Evolutionary conservation across 2,329 filamentous ascomycete genomes (phyloP).

Genomic region (Aspergillus proliferans): DNA sequence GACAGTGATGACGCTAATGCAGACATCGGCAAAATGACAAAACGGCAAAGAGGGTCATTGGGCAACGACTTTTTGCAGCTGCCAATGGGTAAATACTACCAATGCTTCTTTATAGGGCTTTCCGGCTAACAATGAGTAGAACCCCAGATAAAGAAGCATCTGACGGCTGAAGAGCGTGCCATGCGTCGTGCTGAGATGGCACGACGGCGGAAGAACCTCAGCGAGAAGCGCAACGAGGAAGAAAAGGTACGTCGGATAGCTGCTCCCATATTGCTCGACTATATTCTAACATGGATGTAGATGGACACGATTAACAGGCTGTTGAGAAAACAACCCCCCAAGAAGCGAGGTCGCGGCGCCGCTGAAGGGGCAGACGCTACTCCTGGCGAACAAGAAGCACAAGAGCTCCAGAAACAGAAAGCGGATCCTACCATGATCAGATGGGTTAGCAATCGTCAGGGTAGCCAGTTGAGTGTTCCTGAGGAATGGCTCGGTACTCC

Average conservation of each 20-base stretch:
- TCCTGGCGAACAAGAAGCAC: slow-evolving; percentile 33
- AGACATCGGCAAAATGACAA: slow-evolving; percentile 61
- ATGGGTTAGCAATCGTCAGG: slow-evolving; percentile 39
- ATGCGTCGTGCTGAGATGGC: slow-evolving; percentile 71
- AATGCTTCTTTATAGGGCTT: slow-evolving; percentile 10
- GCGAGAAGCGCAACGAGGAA: slow-evolving; percentile 71
- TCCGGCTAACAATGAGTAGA: slow-evolving; percentile 36
- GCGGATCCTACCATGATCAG: slow-evolving; percentile 41
- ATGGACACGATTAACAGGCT: slow-evolving; percentile 63
- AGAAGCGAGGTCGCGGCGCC: slow-evolving; percentile 46
- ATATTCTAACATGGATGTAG: slow-evolving; percentile 25
- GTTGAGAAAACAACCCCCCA: slow-evolving; percentile 61
- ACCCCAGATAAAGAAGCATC: slow-evolving; percentile 65
- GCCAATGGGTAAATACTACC: slow-evolving; percentile 47
- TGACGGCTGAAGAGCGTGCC: slow-evolving; percentile 66
- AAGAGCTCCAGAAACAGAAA: slow-evolving; percentile 33
- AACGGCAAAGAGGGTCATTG: slow-evolving; percentile 59
- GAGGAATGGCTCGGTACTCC: slow-evolving; percentile 44
- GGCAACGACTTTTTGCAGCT: slow-evolving; percentile 47
- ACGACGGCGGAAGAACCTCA: slow-evolving; percentile 64
- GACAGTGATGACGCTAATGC: slow-evolving; percentile 41
- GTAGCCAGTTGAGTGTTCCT: slow-evolving; percentile 39
- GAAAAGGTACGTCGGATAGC: slow-evolving; percentile 56
- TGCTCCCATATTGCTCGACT: neutral
- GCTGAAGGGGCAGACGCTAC: slow-evolving; percentile 40